These are phyloP conservation scores for Ascochyta fabae DNA, from an alignment of 2,329 filamentous ascomycete genomes.

Conservation along the genomic window DNA sequence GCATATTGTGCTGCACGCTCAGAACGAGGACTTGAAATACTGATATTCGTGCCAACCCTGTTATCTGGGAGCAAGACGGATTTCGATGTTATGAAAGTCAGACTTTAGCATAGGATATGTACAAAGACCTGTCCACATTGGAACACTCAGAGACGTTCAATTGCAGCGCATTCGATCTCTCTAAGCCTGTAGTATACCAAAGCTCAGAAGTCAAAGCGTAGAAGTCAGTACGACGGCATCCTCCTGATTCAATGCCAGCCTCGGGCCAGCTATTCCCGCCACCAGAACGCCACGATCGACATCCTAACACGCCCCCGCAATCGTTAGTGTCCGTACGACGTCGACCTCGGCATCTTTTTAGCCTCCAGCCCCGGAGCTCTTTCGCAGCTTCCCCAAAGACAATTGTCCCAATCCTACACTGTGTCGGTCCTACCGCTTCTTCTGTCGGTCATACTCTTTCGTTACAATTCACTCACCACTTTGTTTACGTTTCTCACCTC, in stretches of 20 bases:
- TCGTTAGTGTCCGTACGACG: constrained; percentile 13
- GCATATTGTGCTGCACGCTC: background rate
- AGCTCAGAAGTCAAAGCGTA: background rate
- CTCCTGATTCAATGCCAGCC: background rate
- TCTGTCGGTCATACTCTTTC: background rate
- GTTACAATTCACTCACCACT: background rate
- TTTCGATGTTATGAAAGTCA: background rate
- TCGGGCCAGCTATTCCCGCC: constrained; percentile 8
- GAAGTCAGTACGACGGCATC: background rate
- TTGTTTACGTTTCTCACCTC: background rate
- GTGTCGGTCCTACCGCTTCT: background rate
- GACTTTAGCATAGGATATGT: background rate
- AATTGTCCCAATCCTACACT: background rate
- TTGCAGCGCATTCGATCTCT: background rate
- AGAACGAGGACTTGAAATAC: background rate
- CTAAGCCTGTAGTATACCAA: background rate
- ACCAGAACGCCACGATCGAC: constrained; percentile 14
- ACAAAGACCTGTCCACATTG: background rate
- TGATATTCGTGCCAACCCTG: background rate
- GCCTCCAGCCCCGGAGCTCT: constrained; percentile 1
- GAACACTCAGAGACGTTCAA: background rate
- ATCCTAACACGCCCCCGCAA: constrained; percentile 22
- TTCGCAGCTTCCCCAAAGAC: background rate
- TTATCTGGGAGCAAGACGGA: background rate
- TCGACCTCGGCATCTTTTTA: constrained; percentile 32